Percentiles rank a stretch among this genome's conserved stretches.
These are phyloP conservation scores for Albifimbria verrucaria DNA, from an alignment of 2,329 filamentous ascomycete species.

Conservation along the genomic window DNA sequence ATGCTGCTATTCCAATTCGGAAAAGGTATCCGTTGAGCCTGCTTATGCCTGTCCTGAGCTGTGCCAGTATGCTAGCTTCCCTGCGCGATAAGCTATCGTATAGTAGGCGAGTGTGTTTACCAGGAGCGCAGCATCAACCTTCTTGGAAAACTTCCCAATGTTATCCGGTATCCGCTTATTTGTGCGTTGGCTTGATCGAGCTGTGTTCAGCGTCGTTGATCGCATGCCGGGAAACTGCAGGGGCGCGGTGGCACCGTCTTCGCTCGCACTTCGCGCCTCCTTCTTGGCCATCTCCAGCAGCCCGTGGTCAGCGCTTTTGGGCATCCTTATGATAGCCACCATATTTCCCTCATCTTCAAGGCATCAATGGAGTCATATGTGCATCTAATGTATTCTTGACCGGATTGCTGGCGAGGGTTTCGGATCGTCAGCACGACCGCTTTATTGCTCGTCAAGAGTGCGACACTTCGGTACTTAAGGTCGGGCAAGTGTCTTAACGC, in stretches of 20 bases:
- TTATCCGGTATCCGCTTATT: conserved; percentile 3
- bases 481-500: conserved; percentile 9
- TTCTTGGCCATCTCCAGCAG: not conserved
- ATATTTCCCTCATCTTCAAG: conserved; percentile 2
- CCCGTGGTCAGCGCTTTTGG: not conserved
- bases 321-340: conserved; percentile 6
- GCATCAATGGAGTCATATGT: conserved; percentile 7
- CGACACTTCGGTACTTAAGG: conserved; percentile 5
- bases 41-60: conserved; percentile 8
- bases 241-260: conserved; percentile 3
- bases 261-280: not conserved
- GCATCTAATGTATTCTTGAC: conserved; percentile 8
- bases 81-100: conserved; percentile 3
- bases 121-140: conserved; percentile 7
- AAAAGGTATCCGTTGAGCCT: conserved; percentile 7
- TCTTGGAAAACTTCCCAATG: conserved; percentile 8
- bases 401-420: conserved; percentile 10
- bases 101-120: conserved; percentile 5
- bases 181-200: not conserved
- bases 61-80: conserved; percentile 4
- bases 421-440: conserved; percentile 10
- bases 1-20: conserved; percentile 7
- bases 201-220: too few relatives aligned
- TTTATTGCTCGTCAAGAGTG: conserved; percentile 8
- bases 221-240: conserved; percentile 1